phyloP scores from a whole-genome alignment of 192 early-diverging fungal species.

The Bifiguratus adelaidae region DNA sequence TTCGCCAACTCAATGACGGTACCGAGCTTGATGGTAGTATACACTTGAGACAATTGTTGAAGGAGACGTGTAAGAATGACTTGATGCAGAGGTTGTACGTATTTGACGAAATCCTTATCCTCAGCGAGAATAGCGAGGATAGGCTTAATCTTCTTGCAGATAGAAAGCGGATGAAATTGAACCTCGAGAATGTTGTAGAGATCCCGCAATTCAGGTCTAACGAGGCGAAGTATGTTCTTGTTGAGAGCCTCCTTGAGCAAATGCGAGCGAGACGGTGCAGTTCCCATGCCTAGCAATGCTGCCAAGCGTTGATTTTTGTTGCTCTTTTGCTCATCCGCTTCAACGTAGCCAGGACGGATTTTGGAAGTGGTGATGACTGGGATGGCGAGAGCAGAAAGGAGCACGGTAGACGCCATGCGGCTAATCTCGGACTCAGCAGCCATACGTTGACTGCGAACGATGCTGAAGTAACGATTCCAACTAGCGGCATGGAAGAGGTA shows the following conservation, averaged over 20 bases:
- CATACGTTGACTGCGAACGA: constrained; percentile 68
- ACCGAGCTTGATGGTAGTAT: constrained; percentile 94
- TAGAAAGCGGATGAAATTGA: constrained; percentile 97
- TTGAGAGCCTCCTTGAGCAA: constrained; percentile 85
- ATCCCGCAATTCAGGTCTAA: constrained; percentile 81
- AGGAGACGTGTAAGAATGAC: constrained; percentile 95
- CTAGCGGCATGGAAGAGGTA: constrained; percentile 97
- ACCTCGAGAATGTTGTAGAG: constrained; percentile 96
- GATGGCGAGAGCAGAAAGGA: constrained; percentile 91
- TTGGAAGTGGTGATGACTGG: constrained; percentile 87
- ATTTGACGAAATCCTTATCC: constrained; percentile 73
- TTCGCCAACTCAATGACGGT: constrained; percentile 80
- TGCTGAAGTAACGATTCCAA: constrained; percentile 85
- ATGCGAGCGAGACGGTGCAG: constrained; percentile 77
- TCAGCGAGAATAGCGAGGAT: constrained; percentile 65
- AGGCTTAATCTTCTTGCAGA: constrained; percentile 93
- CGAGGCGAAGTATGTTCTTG: constrained; percentile 77
- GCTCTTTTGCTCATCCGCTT: constrained; percentile 70
- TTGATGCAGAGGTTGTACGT: constrained; percentile 88
- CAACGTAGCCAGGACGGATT: constrained; percentile 56
- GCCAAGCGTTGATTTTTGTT: constrained; percentile 72
- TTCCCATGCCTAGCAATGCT: constrained; percentile 74
- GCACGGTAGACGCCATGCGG: constrained; percentile 82
- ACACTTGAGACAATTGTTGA: constrained; percentile 97
- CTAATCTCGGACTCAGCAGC: constrained; percentile 80